Evolutionary conservation across 352 stramenopile genomes (phyloP).

Genomic region (Saprolegnia parasitica): DNA sequence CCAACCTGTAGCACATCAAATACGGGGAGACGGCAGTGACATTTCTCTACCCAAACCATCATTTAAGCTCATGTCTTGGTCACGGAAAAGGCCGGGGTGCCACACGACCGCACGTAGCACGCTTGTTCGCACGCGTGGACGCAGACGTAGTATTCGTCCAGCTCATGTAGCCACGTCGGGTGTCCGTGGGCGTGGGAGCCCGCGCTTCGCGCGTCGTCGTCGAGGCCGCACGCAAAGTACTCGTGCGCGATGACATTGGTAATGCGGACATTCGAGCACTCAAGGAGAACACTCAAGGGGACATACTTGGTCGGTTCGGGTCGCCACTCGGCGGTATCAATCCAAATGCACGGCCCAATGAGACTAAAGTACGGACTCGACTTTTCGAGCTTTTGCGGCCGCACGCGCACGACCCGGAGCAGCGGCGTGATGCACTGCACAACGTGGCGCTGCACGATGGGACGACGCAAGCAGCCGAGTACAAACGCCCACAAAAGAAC

Average conservation of each 20-base stretch:
- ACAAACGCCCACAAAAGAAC: background rate
- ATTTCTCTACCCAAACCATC: no score
- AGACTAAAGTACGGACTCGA: background rate
- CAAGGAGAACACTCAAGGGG: background rate
- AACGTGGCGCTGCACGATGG: background rate
- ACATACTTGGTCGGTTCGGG: background rate
- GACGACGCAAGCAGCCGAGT: background rate
- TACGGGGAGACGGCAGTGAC: no score
- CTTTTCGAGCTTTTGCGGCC: background rate
- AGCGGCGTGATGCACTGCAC: background rate
- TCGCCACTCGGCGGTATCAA: background rate
- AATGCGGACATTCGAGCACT: background rate
- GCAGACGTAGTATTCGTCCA: background rate
- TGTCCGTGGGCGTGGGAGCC: background rate
- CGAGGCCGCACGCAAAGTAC: constrained; percentile 3
- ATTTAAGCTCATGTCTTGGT: no score
- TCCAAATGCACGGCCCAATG: background rate
- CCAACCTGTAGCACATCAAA: no score
- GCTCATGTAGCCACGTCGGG: background rate
- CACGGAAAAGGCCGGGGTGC: no score
- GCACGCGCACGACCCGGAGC: background rate
- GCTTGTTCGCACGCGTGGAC: background rate
- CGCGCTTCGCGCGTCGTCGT: background rate
- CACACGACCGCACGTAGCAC: background rate
- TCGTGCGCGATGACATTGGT: background rate